Evolutionary conservation across 768 basidiomycete genomes (phyloP), one percentile per base, ranked within the genome.

Genomic region (Suillus subaureus): DNA sequence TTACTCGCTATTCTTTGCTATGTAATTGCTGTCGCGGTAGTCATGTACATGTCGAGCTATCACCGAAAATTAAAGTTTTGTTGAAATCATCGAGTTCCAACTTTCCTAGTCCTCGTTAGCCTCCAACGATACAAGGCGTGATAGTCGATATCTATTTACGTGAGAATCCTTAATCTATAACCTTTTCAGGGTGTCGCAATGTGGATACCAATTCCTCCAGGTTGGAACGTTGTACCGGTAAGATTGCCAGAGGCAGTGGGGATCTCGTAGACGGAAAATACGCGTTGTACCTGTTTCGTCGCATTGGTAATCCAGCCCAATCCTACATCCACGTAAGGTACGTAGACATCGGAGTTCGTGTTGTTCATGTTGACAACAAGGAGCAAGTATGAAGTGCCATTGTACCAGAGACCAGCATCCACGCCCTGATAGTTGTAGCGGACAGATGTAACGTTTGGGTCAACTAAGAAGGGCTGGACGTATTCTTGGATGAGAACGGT

Each of bases 1-100:
- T 62, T 72, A 68, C 66, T 68, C 70, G 72, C 75, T 77, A 65
- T 77, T 73, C 67, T 72, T 65, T 70, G 73, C 76, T 78, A 52
- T 78, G 72, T 76, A 63, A 64, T 71, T 68, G 71, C 67, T 70
- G 56, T 68, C 47, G 57, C 16, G 8, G 39, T 58, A 37, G 35
- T 28, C 5, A 54, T 33, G 49, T 51, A 26, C 9, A 54, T 54
- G 21, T 33, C 52, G 28, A 54, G 33, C 52, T 1, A 1, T 54
- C 12, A 13, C 21, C 12, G 1, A 3, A 35, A n/a, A 18, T 28
- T 9, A 18, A 6, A 51, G 21, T 33, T 5, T 55, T 11, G 18
- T 60, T 28, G 4, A 16, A 9, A 16, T 58, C 16, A 26, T 18
- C 23, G 23, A 40, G 12, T 21, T 21, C 28, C 18, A 18, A 18